phyloP scores from a whole-genome alignment of 768 basidiomycete species.

The Glaciozyma antarctica region DNA sequence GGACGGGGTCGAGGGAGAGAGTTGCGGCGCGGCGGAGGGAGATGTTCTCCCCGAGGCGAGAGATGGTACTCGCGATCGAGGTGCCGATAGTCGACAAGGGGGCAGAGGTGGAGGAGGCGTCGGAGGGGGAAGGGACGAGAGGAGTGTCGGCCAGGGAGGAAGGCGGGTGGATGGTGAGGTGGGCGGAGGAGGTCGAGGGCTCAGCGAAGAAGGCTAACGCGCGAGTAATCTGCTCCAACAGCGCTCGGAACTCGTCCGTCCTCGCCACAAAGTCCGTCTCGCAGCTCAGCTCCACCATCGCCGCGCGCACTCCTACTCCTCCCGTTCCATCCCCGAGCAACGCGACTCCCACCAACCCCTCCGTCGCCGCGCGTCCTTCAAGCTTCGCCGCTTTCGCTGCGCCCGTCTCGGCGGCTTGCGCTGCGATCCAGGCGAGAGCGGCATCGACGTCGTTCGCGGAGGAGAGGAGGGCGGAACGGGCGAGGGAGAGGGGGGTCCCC shows the following conservation, averaged over 20 bases:
- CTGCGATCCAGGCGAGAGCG: slow-evolving; percentile 71
- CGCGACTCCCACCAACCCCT: slow-evolving; percentile 72
- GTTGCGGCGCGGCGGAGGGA: slow-evolving; percentile 39
- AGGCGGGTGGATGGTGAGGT: slow-evolving; percentile 7
- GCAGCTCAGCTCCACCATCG: slow-evolving; percentile 86
- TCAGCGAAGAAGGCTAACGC: slow-evolving; percentile 53
- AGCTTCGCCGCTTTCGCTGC: slow-evolving; percentile 76
- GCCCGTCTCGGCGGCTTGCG: slow-evolving; percentile 61
- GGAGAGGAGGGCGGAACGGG: slow-evolving; percentile 71
- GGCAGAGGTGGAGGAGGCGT: not conserved
- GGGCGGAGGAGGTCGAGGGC: slow-evolving; percentile 45
- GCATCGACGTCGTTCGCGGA: slow-evolving; percentile 61
- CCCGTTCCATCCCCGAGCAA: slow-evolving; percentile 56
- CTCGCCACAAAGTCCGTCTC: slow-evolving; percentile 94
- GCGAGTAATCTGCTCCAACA: slow-evolving; percentile 70
- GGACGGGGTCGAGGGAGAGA: slow-evolving; percentile 36
- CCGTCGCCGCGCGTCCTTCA: slow-evolving; percentile 57
- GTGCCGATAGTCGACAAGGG: slow-evolving; percentile 18
- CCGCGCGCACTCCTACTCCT: slow-evolving; percentile 55
- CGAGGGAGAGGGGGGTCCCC: slow-evolving; percentile 75
- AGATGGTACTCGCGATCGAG: slow-evolving; percentile 26
- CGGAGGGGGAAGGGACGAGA: slow-evolving; percentile 24
- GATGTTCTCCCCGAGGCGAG: slow-evolving; percentile 40
- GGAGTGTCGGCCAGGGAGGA: slow-evolving; percentile 31
- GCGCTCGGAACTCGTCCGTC: slow-evolving; percentile 66